These are phyloP conservation scores for Parasitella parasitica DNA, from an alignment of 371 early-diverging fungal genomes.

Conservation along the genomic window DNA sequence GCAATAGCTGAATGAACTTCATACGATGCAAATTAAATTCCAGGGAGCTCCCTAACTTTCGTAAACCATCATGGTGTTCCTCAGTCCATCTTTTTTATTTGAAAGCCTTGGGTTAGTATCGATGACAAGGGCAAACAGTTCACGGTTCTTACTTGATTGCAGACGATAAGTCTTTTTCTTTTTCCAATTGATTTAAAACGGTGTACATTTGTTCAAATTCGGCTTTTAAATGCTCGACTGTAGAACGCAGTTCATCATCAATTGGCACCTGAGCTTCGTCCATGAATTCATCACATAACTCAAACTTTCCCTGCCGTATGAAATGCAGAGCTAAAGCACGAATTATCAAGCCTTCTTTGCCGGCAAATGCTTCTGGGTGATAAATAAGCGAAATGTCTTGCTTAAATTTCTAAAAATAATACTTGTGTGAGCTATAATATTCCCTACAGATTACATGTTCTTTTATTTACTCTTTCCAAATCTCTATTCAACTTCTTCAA, in stretches of 20 bases:
- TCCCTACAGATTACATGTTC: neutral
- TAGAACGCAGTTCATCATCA: constrained; percentile 31
- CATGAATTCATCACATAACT: constrained; percentile 64
- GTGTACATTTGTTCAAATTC: constrained; percentile 43
- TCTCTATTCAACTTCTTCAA: constrained; percentile 74
- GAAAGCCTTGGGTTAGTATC: neutral
- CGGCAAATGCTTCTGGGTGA: constrained; percentile 69
- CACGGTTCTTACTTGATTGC: constrained; percentile 28
- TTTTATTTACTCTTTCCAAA: constrained; percentile 65
- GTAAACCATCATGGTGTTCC: constrained; percentile 57
- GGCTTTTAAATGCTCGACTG: constrained; percentile 30
- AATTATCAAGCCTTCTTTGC: constrained; percentile 59
- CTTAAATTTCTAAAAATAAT: constrained; percentile 54
- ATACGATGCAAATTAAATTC: constrained; percentile 85
- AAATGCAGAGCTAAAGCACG: constrained; percentile 75
- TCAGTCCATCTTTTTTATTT: constrained; percentile 68
- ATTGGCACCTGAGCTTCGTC: constrained; percentile 42
- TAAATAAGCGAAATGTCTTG: constrained; percentile 57
- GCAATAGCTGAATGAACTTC: constrained; percentile 73
- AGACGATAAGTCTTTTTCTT: constrained; percentile 20
- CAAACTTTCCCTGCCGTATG: constrained; percentile 87
- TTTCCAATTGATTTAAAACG: constrained; percentile 32
- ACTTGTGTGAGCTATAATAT: neutral
- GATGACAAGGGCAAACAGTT: neutral
- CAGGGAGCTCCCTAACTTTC: constrained; percentile 60